Conservation (phyloP, 495 filamentous ascomycete species). For the Penicillium pancosmium region DNA sequence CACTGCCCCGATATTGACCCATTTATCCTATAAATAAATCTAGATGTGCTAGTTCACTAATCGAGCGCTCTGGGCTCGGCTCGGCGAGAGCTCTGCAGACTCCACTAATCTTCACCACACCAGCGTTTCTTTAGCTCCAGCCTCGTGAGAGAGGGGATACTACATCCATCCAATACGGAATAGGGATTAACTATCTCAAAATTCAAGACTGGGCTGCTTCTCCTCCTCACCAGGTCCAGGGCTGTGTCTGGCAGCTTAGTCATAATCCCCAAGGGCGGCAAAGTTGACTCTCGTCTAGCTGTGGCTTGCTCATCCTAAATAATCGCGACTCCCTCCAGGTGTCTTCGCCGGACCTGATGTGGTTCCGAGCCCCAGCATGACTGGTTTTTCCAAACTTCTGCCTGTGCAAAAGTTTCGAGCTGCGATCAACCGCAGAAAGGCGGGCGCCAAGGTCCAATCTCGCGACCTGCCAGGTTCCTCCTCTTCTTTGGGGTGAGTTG, state of each 20-base stretch:
- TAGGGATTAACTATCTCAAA: not conserved
- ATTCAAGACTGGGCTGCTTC: not conserved
- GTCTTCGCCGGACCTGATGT: constrained; percentile 35
- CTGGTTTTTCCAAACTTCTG: constrained; percentile 37
- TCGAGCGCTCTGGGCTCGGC: constrained; percentile 4
- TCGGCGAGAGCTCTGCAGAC: not conserved
- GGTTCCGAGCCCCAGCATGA: constrained; percentile 38
- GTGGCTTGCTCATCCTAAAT: not conserved
- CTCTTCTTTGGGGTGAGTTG: constrained; percentile 24
- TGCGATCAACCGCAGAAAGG: constrained; percentile 37
- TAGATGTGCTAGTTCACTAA: not conserved
- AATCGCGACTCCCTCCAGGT: constrained; percentile 1
- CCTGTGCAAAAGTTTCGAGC: constrained; percentile 41
- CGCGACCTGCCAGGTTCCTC: constrained; percentile 25
- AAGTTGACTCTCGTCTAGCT: too few species aligned
- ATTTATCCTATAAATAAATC: not conserved
- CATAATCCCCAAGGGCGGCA: constrained; percentile 13
- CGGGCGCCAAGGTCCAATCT: constrained; percentile 27
- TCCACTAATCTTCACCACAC: not conserved
- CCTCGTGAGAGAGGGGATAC: not conserved
- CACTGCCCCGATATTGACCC: too few species aligned
- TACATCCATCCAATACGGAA: not conserved
- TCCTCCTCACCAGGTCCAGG: constrained; percentile 7
- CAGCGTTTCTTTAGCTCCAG: not conserved
- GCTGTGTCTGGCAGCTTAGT: constrained; percentile 25